These are phyloP conservation scores for Rhazya stricta DNA, from an alignment of 257 asterid genomes.

Conservation along the genomic window DNA sequence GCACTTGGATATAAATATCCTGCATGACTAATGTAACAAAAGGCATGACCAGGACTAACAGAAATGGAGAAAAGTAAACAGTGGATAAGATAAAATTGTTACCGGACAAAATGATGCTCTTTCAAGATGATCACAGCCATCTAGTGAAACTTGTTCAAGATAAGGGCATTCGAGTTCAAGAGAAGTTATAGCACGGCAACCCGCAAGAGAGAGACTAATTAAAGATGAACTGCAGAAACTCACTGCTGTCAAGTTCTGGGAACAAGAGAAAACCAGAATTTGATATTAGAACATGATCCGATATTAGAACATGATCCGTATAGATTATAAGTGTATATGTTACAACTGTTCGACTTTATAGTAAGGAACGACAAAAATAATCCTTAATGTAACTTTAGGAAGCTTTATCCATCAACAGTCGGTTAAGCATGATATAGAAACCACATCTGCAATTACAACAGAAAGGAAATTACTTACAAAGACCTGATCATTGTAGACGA, in stretches of 20 bases:
- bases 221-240: constrained; percentile 66
- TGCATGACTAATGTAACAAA: background rate
- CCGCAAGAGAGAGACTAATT: constrained; percentile 82
- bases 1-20: background rate
- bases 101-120: constrained; percentile 82
- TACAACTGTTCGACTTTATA: background rate
- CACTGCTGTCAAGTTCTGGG: constrained; percentile 87
- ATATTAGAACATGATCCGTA: background rate
- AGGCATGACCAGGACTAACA: background rate
- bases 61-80: background rate
- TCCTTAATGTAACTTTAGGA: background rate
- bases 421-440: background rate
- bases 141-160: constrained; percentile 82
- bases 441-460: background rate
- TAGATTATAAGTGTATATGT: background rate
- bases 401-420: background rate
- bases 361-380: background rate
- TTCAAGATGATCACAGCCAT: constrained; percentile 98
- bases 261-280: constrained; percentile 19
- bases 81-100: constrained; percentile 20
- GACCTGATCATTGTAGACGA: no score
- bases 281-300: constrained; percentile 7
- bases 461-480: no score
- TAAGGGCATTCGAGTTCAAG: constrained; percentile 75
- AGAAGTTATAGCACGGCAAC: constrained; percentile 83